These are phyloP conservation scores for Fomitiporia mediterranea DNA, from an alignment of 1,284 basidiomycete species.

Conservation along the genomic window DNA sequence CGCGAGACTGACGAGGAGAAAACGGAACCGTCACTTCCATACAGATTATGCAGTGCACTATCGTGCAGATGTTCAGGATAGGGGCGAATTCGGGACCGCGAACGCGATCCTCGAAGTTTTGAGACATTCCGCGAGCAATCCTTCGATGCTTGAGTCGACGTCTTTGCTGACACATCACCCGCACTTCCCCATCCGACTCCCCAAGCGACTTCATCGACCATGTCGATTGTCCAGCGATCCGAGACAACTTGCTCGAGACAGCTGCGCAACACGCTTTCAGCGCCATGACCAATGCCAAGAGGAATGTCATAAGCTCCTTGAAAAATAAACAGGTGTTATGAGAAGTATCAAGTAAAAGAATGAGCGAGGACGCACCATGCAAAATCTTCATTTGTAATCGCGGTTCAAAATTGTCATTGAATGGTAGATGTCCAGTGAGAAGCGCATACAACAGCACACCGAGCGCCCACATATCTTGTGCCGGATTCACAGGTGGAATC, in stretches of 20 bases:
- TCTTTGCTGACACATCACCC: slow-evolving; percentile 37
- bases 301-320: slow-evolving; percentile 59
- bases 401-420: slow-evolving; percentile 84
- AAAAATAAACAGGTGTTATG: slow-evolving; percentile 18
- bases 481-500: slow-evolving; percentile 45
- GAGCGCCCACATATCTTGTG: slow-evolving; percentile 91
- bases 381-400: slow-evolving; percentile 88
- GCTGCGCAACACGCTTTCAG: slow-evolving; percentile 68
- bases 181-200: slow-evolving; percentile 68
- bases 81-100: slow-evolving; percentile 14
- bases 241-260: slow-evolving; percentile 62
- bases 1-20: slow-evolving; percentile 6
- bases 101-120: slow-evolving; percentile 3
- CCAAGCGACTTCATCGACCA: slow-evolving; percentile 76
- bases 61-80: slow-evolving; percentile 10
- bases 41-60: background rate
- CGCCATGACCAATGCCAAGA: slow-evolving; percentile 57
- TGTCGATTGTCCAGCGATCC: slow-evolving; percentile 68
- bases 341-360: slow-evolving; percentile 14
- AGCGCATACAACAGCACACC: slow-evolving; percentile 85
- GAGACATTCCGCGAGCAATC: background rate
- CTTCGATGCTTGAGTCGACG: background rate
- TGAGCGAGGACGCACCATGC: slow-evolving; percentile 50
- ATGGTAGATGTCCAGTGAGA: slow-evolving; percentile 77
- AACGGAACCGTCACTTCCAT: background rate